Evolutionary conservation across 495 filamentous ascomycete species (phyloP).

Genomic region (Aspergillus biplanus): DNA sequence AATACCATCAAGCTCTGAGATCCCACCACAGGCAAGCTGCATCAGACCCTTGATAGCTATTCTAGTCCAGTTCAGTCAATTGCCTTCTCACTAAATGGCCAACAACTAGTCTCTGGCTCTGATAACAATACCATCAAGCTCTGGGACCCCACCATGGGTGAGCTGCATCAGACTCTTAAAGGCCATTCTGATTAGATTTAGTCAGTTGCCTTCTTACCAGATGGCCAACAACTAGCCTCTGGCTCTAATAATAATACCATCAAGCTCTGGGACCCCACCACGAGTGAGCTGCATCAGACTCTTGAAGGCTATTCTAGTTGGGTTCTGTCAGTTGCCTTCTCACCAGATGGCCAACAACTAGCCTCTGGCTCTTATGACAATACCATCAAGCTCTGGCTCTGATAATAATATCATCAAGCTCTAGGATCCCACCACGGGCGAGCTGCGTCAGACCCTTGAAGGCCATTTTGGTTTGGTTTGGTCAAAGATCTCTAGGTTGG

Average conservation of each 20-base stretch:
- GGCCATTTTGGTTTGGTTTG: slow-evolving; percentile 11
- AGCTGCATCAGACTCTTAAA: not conserved
- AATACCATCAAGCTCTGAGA: too few species aligned
- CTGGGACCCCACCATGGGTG: too few species aligned
- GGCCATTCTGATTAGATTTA: not conserved
- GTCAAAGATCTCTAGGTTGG: not conserved
- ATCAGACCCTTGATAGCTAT: too few species aligned
- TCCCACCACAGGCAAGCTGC: too few species aligned
- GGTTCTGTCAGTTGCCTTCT: slow-evolving; percentile 4
- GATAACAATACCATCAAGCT: too few species aligned
- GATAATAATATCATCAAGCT: slow-evolving; percentile 26
- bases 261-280: slow-evolving; percentile 3
- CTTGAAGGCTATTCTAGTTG: not conserved
- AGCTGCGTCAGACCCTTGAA: not conserved
- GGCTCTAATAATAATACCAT: slow-evolving; percentile 22
- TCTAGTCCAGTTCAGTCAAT: too few species aligned
- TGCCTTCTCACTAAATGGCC: too few species aligned
- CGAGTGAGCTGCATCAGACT: not conserved
- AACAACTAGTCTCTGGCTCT: too few species aligned
- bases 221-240: slow-evolving; percentile 4
- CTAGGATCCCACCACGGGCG: slow-evolving; percentile 7
- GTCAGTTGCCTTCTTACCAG: slow-evolving; percentile 1
- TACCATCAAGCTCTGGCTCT: too few species aligned
- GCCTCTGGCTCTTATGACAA: slow-evolving; percentile 24
- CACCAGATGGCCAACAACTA: not conserved